Evolutionary conservation across 2,329 filamentous ascomycete genomes (phyloP), one percentile per base, ranked within the genome.

Genomic region (Teratosphaeria destructans): DNA sequence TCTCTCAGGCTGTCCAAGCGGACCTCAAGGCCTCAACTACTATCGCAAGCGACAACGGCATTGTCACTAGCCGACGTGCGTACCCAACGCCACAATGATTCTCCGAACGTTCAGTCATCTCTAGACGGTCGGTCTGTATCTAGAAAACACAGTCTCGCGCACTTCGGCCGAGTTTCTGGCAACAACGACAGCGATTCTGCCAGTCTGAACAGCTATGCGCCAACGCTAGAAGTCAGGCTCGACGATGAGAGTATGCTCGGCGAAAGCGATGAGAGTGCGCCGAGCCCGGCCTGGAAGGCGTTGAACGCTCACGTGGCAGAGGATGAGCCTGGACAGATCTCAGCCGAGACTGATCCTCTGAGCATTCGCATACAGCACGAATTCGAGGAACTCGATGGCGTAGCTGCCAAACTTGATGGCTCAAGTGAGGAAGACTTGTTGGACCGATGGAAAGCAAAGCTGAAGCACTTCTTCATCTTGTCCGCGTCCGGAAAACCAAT

Each of bases 401-500:
- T 85, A 0, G 82, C 85, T 6, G 79, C 82, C 54, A 75, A 77
- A 49, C 72, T 73, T 29, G 78, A 81, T 60, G 79, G 77, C 6
- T 76, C 77, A 3, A 83, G 85, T 63, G 82, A 87, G 72, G 76
- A 77, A 67, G 65, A 71, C 26, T 66, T 90, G 29, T 78, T 96
- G 49, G 76, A 78, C 16, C 80, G 85, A 63, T 99, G 92, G 92
- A 94, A 91, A 71, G 84, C 88, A 43, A 97, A 97, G 76, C 81
- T 92, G 63, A 99, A 99, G 75, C 94, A 99, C 75, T 99, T 96
- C 73, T 85, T 99, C 75, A 95, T 99, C 68, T 79, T 99, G 1
- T 97, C 94, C 2, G 93, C 91, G 14, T 93, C 95, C 10, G 94
- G 94, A 23, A 99, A 99, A 73, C 95, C 94, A 11, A 95, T 99